These are phyloP conservation scores for Nepenthes alata DNA, from an alignment of 179 eudicot genomes.

Conservation along the genomic window DNA sequence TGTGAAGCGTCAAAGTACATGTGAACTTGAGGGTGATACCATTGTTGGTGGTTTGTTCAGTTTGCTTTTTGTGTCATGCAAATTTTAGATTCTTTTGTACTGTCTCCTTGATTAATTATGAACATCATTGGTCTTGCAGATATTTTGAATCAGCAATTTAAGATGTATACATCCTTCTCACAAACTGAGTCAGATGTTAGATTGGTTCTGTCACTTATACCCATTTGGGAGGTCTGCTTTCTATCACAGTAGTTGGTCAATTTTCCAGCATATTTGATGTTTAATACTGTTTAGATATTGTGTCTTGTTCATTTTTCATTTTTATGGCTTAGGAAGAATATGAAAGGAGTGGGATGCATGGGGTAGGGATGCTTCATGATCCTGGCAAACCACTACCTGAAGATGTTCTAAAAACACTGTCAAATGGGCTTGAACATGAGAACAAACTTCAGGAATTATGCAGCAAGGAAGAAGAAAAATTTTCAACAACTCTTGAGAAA, in stretches of 20 bases:
- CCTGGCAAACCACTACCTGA: conserved; percentile 57
- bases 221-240: conserved; percentile 88
- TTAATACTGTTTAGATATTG: conserved; percentile 2
- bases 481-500: conserved; percentile 15
- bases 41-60: conserved; percentile 49
- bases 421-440: conserved; percentile 39
- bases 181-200: conserved; percentile 65
- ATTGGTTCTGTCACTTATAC: conserved; percentile 92
- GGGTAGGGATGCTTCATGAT: conserved; percentile 30
- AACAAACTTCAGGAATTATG: conserved; percentile 35
- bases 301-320: conserved; percentile 7
- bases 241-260: neutral
- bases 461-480: conserved; percentile 19
- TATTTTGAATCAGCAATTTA: conserved; percentile 66
- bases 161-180: conserved; percentile 65
- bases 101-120: conserved; percentile 4
- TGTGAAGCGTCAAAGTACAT: conserved; percentile 62
- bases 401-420: conserved; percentile 52
- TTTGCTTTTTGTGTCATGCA: neutral
- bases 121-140: conserved; percentile 30
- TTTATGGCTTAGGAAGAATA: conserved; percentile 57
- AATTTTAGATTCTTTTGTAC: neutral
- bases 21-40: conserved; percentile 88
- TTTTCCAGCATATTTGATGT: neutral
- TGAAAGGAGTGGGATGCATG: conserved; percentile 62